Conservation (phyloP, 345 rosid species). For the Acer saccharum region DNA sequence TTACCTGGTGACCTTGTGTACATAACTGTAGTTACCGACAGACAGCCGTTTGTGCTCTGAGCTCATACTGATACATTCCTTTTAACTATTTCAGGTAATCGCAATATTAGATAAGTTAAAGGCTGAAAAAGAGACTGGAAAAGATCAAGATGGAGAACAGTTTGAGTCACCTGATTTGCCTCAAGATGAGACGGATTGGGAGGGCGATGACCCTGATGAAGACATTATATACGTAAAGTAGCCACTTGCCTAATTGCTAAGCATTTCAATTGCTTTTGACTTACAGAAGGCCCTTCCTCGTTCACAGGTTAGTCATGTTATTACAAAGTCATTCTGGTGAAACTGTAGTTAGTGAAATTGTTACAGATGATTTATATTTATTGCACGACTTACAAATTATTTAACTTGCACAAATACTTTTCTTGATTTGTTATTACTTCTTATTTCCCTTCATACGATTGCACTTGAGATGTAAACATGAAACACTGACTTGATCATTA, state of each 20-base stretch:
- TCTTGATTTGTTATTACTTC: neutral
- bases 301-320: slow-evolving; percentile 25
- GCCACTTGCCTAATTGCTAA: slow-evolving; percentile 13
- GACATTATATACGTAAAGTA: slow-evolving; percentile 77
- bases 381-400: neutral
- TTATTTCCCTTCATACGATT: neutral
- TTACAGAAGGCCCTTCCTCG: neutral
- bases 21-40: neutral
- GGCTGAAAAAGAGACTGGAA: slow-evolving; percentile 51
- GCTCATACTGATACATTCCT: slow-evolving; percentile 8
- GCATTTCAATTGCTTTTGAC: neutral
- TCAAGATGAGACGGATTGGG: slow-evolving; percentile 56
- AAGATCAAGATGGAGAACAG: slow-evolving; percentile 30
- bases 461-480: neutral
- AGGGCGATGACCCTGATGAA: slow-evolving; percentile 73
- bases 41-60: neutral
- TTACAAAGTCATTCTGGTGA: neutral
- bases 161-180: slow-evolving; percentile 35
- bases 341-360: neutral
- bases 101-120: slow-evolving; percentile 80
- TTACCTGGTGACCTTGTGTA: neutral
- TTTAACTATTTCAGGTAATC: slow-evolving; percentile 56
- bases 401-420: neutral
- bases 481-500: neutral
- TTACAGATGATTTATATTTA: neutral